Conservation (phyloP, 495 filamentous ascomycete species). For the Annulohypoxylon bovei region DNA sequence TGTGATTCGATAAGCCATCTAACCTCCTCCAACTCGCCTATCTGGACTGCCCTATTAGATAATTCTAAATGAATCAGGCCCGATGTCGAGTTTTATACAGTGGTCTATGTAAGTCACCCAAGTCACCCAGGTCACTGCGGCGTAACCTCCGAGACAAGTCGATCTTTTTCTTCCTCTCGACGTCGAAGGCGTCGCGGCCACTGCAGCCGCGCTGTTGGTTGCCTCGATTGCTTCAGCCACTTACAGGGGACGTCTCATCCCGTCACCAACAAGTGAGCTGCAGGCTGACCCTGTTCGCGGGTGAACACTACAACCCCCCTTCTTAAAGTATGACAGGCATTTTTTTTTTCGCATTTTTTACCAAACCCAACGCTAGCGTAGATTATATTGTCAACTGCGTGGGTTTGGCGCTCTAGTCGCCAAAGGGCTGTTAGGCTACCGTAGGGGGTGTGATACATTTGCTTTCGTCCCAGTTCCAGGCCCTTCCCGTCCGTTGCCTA, state of each 20-base stretch:
- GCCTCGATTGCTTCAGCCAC: slow-evolving; percentile 28
- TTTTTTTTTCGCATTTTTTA: slow-evolving; percentile 1
- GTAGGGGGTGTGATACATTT: slow-evolving; percentile 2
- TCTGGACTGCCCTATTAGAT: slow-evolving; percentile 6
- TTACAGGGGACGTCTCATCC: slow-evolving; percentile 11
- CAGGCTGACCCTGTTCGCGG: slow-evolving; percentile 18
- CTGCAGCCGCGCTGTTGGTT: slow-evolving; percentile 12
- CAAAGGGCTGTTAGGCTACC: slow-evolving; percentile 1
- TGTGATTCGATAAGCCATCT: slow-evolving; percentile 1
- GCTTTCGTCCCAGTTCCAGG: slow-evolving; percentile 2
- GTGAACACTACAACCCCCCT: slow-evolving; percentile 16
- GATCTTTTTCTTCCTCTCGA: neutral
- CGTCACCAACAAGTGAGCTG: slow-evolving; percentile 12
- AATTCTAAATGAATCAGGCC: neutral
- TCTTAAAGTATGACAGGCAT: slow-evolving; percentile 4
- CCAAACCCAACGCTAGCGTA: slow-evolving; percentile 4
- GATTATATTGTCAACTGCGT: slow-evolving; percentile 7
- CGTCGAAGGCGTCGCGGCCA: neutral
- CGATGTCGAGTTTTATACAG: neutral
- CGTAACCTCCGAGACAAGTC: slow-evolving; percentile 19
- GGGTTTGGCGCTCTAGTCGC: slow-evolving; percentile 7
- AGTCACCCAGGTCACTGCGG: neutral
- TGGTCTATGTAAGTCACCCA: neutral
- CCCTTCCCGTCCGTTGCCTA: slow-evolving; percentile 18
- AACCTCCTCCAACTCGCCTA: neutral